Evolutionary conservation across 2,329 filamentous ascomycete species (phyloP), one percentile per base, ranked within the genome.

Genomic region (Cordyceps militaris): DNA sequence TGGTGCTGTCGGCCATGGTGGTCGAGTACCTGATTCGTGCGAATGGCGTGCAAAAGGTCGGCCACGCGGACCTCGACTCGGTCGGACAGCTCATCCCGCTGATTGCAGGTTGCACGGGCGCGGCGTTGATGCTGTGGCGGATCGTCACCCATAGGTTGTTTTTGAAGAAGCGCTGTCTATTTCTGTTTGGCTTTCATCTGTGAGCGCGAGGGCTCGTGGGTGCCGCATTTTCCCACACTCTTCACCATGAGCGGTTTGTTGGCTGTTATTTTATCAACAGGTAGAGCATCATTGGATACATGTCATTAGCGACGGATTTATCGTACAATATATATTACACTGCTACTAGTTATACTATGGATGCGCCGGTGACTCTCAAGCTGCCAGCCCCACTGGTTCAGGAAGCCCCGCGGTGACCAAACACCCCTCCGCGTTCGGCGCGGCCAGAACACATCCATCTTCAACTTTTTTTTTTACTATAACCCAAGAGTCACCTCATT

Each of bases 71-170:
- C 3, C 56, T 64, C 13, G 53, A 38, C 9, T 61, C 59, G 10
- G 64, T 65, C 34, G 64, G 62, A 9, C 64, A 66, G 60, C 28
- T 65, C 23, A 65, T 66, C 30, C 64, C 64, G 11, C 56, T 66
- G 42, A 54, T 66, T n/a, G 63, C 62, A 7, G 64, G 64, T 16
- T 56, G 42, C 11, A 13, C 64, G 58, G 63, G 60, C 1, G 59
- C 55, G 3, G 57, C 50, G 14, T 30, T 66, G 52, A 58, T 58
- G 11, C 21, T 61, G 2, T 65, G 64, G 64, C 62, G 58, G 28
- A 50, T 66, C 16, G 16, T 65, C n/a, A 40, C 48, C 14, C 58
- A 62, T 23, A 48, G 61, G 11, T 43, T 63, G 57, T 48, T 64
- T 23, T 19, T 61, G 24, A 57, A 44, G 42, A 62, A 57, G 57